Base-by-base conservation (phyloP, 345 rosid genomes). In the Pugionium cornutum region DNA sequence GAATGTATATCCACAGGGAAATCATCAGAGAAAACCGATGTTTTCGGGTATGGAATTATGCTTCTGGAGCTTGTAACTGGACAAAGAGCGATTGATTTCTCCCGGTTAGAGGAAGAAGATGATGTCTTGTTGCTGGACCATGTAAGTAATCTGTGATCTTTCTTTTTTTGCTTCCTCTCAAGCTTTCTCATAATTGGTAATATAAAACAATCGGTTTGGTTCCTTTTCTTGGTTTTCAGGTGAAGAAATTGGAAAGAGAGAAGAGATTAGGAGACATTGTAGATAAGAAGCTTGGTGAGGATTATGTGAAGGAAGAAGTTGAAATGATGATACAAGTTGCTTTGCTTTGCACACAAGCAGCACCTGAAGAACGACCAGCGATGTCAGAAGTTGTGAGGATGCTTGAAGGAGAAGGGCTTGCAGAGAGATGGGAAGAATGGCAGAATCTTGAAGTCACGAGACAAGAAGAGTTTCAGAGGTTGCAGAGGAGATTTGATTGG, bases 401-500 rank as follows among this genome's bases (percentile, higher is more conserved):
- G 99, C 82, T 95, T 46, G 99, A 95, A 81, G 99, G 99, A 40
- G 99, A 95, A 68, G 99, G 97, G 51, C 77, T 91, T 48, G 97
- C 97, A 0, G 96, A 91, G 81, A 83, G 96, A 78, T 95, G 99
- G 99, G 92, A 89, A 79, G 99, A 95, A 65, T 95, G 99, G 97
- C 95, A 84, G 87, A 78, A 86, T 26, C 83, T 84, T 5, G 97
- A 95, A 79, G 95, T 85, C 5, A 85, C 79, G 4, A 87, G 94
- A 18, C 82, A 91, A 74, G 91, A 95, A 77, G 97, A 91, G 65
- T 83, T 90, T 10, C 92, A 89, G 74, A 82, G 91, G 69, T 18
- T 90, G 64, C 97, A 91, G 75, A 81, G 97, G 61, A 79, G 97
- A 67, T 86, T 95, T 42, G 86, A 91, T 64, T 88, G 91, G 86